Conservation (phyloP, 352 stramenopile genomes). For the Pythium apleroticum region DNA sequence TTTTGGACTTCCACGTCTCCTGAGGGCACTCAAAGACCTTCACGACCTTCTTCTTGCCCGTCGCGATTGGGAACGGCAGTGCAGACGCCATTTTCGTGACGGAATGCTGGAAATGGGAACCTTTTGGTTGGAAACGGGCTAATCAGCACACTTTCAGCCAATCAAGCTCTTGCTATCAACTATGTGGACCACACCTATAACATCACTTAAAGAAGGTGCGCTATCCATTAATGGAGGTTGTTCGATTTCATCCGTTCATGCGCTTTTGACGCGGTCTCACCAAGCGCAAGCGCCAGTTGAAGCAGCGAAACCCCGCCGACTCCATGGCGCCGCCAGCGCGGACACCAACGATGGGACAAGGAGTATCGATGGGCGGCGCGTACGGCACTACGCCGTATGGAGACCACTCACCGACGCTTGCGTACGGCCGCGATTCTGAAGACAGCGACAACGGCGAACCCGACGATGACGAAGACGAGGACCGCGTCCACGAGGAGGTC, state of each 20-base stretch:
- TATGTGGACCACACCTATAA: not conserved
- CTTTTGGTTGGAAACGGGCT: constrained; percentile 18
- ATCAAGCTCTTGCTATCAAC: constrained; percentile 1
- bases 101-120: not conserved
- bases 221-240: not conserved
- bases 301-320: not conserved
- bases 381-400: not conserved
- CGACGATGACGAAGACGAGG: not conserved
- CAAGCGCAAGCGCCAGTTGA: not conserved
- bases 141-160: constrained; percentile 10
- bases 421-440: not conserved
- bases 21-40: constrained; percentile 76
- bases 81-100: constrained; percentile 27
- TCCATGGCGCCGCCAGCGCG: not conserved
- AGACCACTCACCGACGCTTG: not conserved
- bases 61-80: constrained; percentile 76
- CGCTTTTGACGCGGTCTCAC: not conserved
- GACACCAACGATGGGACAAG: not conserved
- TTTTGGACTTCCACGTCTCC: constrained; percentile 68
- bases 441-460: not conserved
- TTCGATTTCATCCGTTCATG: not conserved
- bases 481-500: not conserved
- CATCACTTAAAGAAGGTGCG: not conserved
- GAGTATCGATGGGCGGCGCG: not conserved
- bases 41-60: constrained; percentile 74